A percentile compares a stretch with the other conserved stretches of the same genome.
These are phyloP conservation scores for Phytopythium oedochilum DNA, from an alignment of 352 stramenopile genomes.

Conservation along the genomic window DNA sequence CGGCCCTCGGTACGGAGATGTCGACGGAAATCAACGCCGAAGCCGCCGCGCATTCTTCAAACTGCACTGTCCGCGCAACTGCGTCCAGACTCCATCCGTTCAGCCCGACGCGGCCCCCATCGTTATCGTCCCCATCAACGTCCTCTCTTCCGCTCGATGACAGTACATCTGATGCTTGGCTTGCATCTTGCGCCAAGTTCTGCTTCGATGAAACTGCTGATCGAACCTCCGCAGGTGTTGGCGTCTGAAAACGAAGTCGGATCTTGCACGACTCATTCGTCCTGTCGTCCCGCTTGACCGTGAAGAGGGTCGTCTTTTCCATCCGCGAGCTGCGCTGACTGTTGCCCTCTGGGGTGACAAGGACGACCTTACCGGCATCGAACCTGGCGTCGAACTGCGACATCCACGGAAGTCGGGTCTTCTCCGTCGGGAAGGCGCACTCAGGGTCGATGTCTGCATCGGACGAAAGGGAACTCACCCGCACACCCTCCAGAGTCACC, in stretches of 20 bases:
- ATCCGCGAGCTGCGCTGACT: slow-evolving; percentile 45
- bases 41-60: slow-evolving; percentile 47
- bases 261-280: slow-evolving; percentile 36
- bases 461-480: slow-evolving; percentile 25
- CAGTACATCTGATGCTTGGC: slow-evolving; percentile 38
- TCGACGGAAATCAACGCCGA: slow-evolving; percentile 58
- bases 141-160: slow-evolving; percentile 22
- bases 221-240: slow-evolving; percentile 42
- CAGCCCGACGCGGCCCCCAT: slow-evolving; percentile 67
- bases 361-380: slow-evolving; percentile 32
- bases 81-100: slow-evolving; percentile 80
- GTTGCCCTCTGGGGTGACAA: slow-evolving; percentile 45
- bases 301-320: slow-evolving; percentile 42
- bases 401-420: slow-evolving; percentile 47
- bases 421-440: background rate
- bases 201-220: slow-evolving; percentile 51
- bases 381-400: slow-evolving; percentile 63
- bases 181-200: slow-evolving; percentile 64
- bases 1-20: slow-evolving; percentile 51
- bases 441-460: slow-evolving; percentile 7
- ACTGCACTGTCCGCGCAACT: slow-evolving; percentile 45
- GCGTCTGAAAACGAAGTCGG: slow-evolving; percentile 41
- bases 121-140: slow-evolving; percentile 74
- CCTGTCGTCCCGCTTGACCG: slow-evolving; percentile 26
- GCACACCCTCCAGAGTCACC: slow-evolving; percentile 61